Evolutionary conservation across 257 asterid genomes (phyloP).

Genomic region (Solanum virginianum): DNA sequence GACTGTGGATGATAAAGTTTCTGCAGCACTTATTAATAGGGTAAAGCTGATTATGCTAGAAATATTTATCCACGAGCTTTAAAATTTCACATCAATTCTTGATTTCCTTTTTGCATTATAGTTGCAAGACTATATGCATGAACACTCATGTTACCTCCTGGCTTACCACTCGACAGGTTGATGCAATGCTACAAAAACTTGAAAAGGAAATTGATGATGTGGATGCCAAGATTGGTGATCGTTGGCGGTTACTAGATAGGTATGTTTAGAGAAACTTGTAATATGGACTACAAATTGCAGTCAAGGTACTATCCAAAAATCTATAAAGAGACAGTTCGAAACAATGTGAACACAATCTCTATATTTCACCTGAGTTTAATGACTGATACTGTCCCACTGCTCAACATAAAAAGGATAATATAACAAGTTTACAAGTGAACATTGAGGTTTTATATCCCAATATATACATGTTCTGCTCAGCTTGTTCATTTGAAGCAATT

Average conservation of each 20-base stretch:
- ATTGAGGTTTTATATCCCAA: not conserved
- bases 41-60: slow-evolving; percentile 23
- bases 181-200: slow-evolving; percentile 92
- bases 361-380: not conserved
- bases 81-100: not conserved
- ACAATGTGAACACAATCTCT: not conserved
- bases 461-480: not conserved
- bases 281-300: not conserved
- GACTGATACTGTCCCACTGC: not conserved
- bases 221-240: slow-evolving; percentile 86
- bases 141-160: slow-evolving; percentile 5
- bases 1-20: slow-evolving; percentile 60
- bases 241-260: slow-evolving; percentile 96
- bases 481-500: not conserved
- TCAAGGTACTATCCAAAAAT: not conserved
- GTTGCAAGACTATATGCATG: not conserved
- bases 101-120: not conserved
- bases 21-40: slow-evolving; percentile 85
- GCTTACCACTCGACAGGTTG: slow-evolving; percentile 51
- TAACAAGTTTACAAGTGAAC: not conserved
- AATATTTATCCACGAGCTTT: not conserved
- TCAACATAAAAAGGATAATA: not conserved
- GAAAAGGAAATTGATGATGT: slow-evolving; percentile 97
- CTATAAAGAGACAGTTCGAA: not conserved
- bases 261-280: slow-evolving; percentile 4